Conservation (phyloP, 345 rosid genomes). For the Chamaenerion angustifolium region DNA sequence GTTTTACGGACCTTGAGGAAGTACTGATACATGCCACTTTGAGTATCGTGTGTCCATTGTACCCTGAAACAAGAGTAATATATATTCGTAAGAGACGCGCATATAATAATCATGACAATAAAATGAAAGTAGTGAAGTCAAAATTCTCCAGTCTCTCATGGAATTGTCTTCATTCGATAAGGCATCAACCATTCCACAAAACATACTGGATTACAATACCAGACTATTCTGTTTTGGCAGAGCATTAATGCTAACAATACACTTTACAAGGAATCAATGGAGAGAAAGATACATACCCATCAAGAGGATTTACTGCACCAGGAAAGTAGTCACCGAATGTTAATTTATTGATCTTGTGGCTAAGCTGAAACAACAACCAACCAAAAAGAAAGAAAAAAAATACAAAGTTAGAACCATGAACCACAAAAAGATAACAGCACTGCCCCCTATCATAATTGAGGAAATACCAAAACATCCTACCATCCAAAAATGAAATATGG, state of each 20-base stretch:
- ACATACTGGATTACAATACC: neutral
- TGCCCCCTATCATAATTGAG: too few species aligned
- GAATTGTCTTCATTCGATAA: too few species aligned
- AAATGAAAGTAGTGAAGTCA: neutral
- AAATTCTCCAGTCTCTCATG: too few species aligned
- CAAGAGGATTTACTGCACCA: conserved; percentile 79
- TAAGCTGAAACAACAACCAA: conserved; percentile 29
- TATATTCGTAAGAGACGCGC: too few species aligned
- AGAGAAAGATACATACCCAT: conserved; percentile 34
- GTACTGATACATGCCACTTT: conserved; percentile 50
- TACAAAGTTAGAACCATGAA: too few species aligned
- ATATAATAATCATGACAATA: too few species aligned
- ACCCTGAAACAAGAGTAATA: conserved; percentile 25
- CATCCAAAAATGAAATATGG: too few species aligned
- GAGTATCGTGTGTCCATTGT: conserved; percentile 38
- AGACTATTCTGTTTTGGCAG: too few species aligned
- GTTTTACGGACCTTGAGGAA: conserved; percentile 45
- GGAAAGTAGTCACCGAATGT: conserved; percentile 79
- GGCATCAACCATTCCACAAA: neutral
- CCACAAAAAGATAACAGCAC: too few species aligned
- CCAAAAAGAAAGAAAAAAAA: neutral
- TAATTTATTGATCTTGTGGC: conserved; percentile 62
- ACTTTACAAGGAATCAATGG: neutral
- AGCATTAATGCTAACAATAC: neutral
- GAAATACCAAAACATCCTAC: too few species aligned